Base-by-base conservation (phyloP, 176 grass and related monocot genomes). In the Avena insularis region DNA sequence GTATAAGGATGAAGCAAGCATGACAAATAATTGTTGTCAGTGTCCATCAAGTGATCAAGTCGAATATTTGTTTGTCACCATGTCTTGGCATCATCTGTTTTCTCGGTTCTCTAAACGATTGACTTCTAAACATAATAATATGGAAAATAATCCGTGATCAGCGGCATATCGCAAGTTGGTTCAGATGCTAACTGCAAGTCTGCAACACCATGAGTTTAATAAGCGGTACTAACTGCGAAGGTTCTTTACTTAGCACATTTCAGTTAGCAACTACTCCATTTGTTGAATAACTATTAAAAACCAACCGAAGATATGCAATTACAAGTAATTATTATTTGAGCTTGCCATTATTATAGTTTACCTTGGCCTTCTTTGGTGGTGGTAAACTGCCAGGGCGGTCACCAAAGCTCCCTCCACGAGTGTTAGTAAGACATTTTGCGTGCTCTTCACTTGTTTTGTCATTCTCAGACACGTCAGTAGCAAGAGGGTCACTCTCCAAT, bases 361-460 rank as follows among this genome's bases (percentile, higher is more conserved):
- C 74, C 74, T 77, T 77, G 27, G 74, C 74, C 74, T 77, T 77
- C 74, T 77, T 77, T 77, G 25, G 74, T 77, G 74, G 49, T 19
- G 74, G 74, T 55, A 55, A 33, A 35, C 74, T 77, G 8, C 25
- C 25, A 55, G 25, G 14, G 23, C 49, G 25, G 17, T 73, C 45
- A 49, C 20, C 43, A 74, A 74, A 48, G 20, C 46, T 74, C n/a
- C 20, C 71, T 74, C 12, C n/a, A 25, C 45, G 12, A 25, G n/a
- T 23, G 71, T 48, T 8, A 46, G 43, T 23, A 23, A 73, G 47
- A 48, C 38, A 48, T 13, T 46, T 3, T 23, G 43, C 5, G 20
- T 40, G 40, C 70, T 73, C 20, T 73, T 47, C 70, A 73, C 19
- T 45, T 36, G 43, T 72, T 45, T 72, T 47, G n/a, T 12, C 71